Conservation (phyloP, 441 rosid genomes). For the Macaranga tanarius region DNA sequence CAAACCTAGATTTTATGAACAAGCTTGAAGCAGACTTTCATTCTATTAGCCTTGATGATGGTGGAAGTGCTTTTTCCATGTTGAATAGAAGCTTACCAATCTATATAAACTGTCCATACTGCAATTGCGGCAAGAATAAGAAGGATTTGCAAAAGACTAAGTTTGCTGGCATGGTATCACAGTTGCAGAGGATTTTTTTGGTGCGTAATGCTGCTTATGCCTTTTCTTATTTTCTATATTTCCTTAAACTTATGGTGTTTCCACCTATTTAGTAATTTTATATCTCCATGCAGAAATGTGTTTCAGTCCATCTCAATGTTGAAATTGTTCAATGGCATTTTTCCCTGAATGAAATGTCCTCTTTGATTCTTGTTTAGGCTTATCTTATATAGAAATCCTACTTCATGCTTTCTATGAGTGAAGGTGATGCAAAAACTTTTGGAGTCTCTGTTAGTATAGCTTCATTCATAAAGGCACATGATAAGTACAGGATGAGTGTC, state of each 20-base stretch:
- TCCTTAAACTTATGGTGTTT: slow-evolving; percentile 14
- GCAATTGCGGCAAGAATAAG: slow-evolving; percentile 44
- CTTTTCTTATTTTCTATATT: slow-evolving; percentile 14
- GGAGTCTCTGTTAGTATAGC: slow-evolving; percentile 5
- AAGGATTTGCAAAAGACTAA: slow-evolving; percentile 46
- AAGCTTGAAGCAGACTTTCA: slow-evolving; percentile 40
- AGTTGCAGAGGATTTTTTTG: slow-evolving; percentile 80
- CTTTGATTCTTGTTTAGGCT: slow-evolving; percentile 14
- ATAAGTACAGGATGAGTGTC: neutral
- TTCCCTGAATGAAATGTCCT: neutral
- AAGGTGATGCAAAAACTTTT: neutral
- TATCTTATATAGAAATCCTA: neutral
- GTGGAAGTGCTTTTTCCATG: slow-evolving; percentile 50
- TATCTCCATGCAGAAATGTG: neutral
- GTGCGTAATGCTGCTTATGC: slow-evolving; percentile 37
- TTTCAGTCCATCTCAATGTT: neutral
- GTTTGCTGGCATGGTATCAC: slow-evolving; percentile 70
- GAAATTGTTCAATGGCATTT: neutral
- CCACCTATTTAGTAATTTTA: neutral
- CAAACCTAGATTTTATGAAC: slow-evolving; percentile 32
- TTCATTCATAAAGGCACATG: neutral
- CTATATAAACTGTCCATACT: slow-evolving; percentile 70
- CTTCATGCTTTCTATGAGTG: slow-evolving; percentile 5
- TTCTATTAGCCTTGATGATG: slow-evolving; percentile 49
- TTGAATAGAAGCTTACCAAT: slow-evolving; percentile 71